phyloP scores from a whole-genome alignment of 2,329 filamentous ascomycete genomes.

The Penicillium sp. region DNA sequence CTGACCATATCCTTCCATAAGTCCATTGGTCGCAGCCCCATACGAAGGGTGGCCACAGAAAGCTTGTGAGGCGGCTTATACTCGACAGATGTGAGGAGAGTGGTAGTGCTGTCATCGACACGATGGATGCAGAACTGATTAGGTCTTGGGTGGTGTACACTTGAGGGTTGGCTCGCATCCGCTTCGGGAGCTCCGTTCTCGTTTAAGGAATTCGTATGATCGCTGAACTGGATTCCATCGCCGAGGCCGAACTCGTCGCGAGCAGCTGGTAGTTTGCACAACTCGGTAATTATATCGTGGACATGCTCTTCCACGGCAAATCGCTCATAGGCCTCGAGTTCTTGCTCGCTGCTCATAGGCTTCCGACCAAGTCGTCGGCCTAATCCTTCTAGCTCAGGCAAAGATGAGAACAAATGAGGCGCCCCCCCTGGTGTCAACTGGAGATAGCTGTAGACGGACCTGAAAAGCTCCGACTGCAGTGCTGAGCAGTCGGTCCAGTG shows the following conservation, averaged over 20 bases:
- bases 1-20: neutral
- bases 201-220: slow-evolving; percentile 13
- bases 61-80: neutral
- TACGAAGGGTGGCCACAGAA: neutral
- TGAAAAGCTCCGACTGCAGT: neutral
- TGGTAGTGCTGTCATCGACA: neutral
- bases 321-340: slow-evolving; percentile 12
- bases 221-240: slow-evolving; percentile 18
- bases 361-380: slow-evolving; percentile 12
- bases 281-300: slow-evolving; percentile 26
- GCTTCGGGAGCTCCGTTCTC: neutral
- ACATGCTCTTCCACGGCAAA: slow-evolving; percentile 14
- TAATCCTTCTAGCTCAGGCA: slow-evolving; percentile 14
- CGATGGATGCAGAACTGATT: neutral
- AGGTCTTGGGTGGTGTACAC: neutral
- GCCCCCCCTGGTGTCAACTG: slow-evolving; percentile 8
- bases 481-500: slow-evolving; percentile 20
- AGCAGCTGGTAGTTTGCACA: slow-evolving; percentile 27
- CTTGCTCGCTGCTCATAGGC: slow-evolving; percentile 21
- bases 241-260: slow-evolving; percentile 21
- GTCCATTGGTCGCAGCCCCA: neutral
- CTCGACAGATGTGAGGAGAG: neutral
- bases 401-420: slow-evolving; percentile 14
- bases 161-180: slow-evolving; percentile 6
- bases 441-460: slow-evolving; percentile 12